Conservation (phyloP, 495 filamentous ascomycete species). For the Stereocaulon alpinum region DNA sequence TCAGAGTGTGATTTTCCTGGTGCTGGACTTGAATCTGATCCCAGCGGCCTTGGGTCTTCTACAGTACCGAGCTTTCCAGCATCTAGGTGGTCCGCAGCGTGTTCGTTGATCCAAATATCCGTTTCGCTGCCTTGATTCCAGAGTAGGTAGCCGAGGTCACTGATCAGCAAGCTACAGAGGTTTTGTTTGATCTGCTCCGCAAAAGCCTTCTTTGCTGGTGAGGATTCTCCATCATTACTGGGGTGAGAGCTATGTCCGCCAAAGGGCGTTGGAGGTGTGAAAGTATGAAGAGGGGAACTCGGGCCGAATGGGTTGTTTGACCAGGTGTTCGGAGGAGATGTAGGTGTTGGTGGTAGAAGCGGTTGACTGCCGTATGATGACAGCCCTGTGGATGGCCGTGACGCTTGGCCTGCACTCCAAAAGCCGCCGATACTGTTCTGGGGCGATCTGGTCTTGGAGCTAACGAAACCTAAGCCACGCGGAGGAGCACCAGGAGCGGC, state of each 20-base stretch:
- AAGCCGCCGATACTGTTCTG: slow-evolving; percentile 6
- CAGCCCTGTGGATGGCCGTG: not conserved
- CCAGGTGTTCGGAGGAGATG: slow-evolving; percentile 10
- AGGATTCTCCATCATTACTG: not conserved
- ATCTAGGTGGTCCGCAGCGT: not conserved
- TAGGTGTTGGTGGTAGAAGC: slow-evolving; percentile 12
- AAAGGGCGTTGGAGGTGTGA: not conserved
- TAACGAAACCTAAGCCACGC: not conserved
- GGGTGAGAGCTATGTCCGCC: slow-evolving; percentile 1
- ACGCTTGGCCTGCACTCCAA: slow-evolving; percentile 8
- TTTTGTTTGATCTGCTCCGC: slow-evolving; percentile 66
- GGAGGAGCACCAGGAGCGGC: not conserved
- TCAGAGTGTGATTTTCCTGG: not conserved
- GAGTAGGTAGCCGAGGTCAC: slow-evolving; percentile 76
- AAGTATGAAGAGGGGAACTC: not conserved
- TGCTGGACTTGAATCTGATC: not conserved
- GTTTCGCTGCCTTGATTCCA: slow-evolving; percentile 84
- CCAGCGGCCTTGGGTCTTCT: not conserved
- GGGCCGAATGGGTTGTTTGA: slow-evolving; percentile 6
- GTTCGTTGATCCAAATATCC: slow-evolving; percentile 73
- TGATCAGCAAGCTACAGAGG: slow-evolving; percentile 74
- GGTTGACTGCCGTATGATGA: not conserved
- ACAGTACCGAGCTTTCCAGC: not conserved
- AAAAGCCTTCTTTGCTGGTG: slow-evolving; percentile 35
- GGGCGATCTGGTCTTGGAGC: slow-evolving; percentile 1